Evolutionary conservation across 2,329 filamentous ascomycete genomes (phyloP).

Genomic region (Aspergillus ochraceoroseus): DNA sequence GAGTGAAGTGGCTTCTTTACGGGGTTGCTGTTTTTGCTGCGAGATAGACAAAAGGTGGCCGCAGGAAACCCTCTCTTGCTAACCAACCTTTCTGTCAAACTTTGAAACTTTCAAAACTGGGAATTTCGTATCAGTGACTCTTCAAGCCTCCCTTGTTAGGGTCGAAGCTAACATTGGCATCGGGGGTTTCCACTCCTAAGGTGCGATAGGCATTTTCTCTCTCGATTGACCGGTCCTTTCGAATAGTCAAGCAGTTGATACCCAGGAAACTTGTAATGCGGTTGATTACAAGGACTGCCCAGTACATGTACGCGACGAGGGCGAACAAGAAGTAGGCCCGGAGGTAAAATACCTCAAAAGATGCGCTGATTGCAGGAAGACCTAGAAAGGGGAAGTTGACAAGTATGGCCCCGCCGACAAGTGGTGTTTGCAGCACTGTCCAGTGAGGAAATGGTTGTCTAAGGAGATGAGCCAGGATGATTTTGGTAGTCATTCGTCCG

Average conservation of each 20-base stretch:
- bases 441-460: constrained; percentile 93
- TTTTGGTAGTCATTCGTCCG: constrained; percentile 96
- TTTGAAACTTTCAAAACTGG: neutral
- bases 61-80: neutral
- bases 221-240: constrained; percentile 32
- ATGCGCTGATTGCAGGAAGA: constrained; percentile 60
- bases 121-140: constrained; percentile 17
- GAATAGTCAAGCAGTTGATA: constrained; percentile 91
- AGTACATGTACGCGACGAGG: constrained; percentile 79
- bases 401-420: constrained; percentile 77
- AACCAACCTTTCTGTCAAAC: no score
- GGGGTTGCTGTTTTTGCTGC: no score
- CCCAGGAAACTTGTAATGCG: constrained; percentile 88
- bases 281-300: constrained; percentile 85
- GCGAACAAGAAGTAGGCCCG: constrained; percentile 80
- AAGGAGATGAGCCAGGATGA: constrained; percentile 92
- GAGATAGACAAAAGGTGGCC: no score
- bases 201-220: constrained; percentile 36
- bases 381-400: constrained; percentile 77
- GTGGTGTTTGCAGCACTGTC: constrained; percentile 83
- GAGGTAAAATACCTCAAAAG: constrained; percentile 72
- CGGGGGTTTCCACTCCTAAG: constrained; percentile 27
- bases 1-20: no score
- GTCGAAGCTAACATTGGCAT: constrained; percentile 13
- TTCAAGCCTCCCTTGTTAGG: constrained; percentile 20